Evolutionary conservation across 768 basidiomycete species (phyloP), one percentile per base, ranked within the genome.

Genomic region (Suillus decipiens): DNA sequence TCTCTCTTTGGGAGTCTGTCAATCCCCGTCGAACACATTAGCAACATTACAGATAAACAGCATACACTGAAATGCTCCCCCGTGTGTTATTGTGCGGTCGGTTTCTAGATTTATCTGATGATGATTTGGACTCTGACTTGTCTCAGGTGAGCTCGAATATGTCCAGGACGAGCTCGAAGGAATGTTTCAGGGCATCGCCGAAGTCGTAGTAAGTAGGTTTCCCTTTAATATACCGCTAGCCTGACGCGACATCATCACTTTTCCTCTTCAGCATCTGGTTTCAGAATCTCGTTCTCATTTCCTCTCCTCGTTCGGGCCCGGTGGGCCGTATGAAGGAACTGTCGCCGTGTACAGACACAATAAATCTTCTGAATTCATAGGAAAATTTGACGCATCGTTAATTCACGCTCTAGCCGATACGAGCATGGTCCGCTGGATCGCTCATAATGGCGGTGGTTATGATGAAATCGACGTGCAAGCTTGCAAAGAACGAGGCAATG

Each of bases 371-470:
- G 75, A 79, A 61, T 75, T 77, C 59, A 86, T 92, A 68, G 92
- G 90, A 24, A 77, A 83, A n/a, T 93, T 92, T 70, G 90, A 96
- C 73, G 82, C 83, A 70, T 87, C 87, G 65, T 79, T 96, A 62
- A 83, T 96, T 66, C 74, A 81, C 50, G 83, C 80, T 0, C 79
- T 95, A 8, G 86, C 92, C 1, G 64, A 55, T 19, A 79, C 78
- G 28, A 64, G 78, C 1, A 79, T 77, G 28, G 82, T 93, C 59
- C 87, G 87, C 71, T 93, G 89, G 87, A 90, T 95, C 70, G 89
- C 88, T 8, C 92, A 93, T 75, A 94, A 93, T 63, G 92, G 92
- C 12, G 90, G 93, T 0, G 93, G 93, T 0, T 95, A 95, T 70
- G 92, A 95, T 72, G 85, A 87, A 61, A 87, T 95, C 64, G 89